Evolutionary conservation across 2,329 filamentous ascomycete species (phyloP), one percentile per base, ranked within the genome.

Genomic region (Aspergillus ruber): DNA sequence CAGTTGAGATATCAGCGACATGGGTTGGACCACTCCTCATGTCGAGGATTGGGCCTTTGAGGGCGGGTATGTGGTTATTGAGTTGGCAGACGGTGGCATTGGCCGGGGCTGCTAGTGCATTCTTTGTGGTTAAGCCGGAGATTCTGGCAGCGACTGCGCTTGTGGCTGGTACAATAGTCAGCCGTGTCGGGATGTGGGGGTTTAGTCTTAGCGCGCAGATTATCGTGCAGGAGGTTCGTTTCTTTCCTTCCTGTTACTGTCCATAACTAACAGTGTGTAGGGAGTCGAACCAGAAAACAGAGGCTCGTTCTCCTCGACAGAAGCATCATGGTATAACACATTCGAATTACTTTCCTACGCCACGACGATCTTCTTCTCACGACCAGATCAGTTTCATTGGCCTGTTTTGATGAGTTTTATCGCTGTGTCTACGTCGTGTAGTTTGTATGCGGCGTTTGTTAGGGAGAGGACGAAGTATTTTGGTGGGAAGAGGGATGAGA

Each of bases 271-370:
- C 15, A 23, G 8, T 10, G 9, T 15, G 27, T 42, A 79, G 77
- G 75, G 77, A 41, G 76, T 83, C 21, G 73, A 78, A 44, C 63
- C 68, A 2, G 66, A 70, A 7, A 62, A 72, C 33, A 76, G 85
- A 18, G 84, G 83, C 1, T 68, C 74, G 0, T 88, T 88, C 54
- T 86, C 83, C 0, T 71, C 82, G 0, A 73, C 79, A n/a, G 85
- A 88, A 62, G 75, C 80, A 1, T 74, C 79, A 0, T 74, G 80
- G 39, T 84, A 88, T 58, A 86, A 82, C 49, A 50, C 77, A 0
- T 86, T 86, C 51, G 84, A 87, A 62, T 71, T 87, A 35, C 64
- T 80, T 1, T 80, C 82, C 0, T 87, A 79, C 57, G 71, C 72
- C 0, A 73, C 75, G 1, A 88, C 84, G 0, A 79, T 85, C 46